Evolutionary conservation across 2,329 filamentous ascomycete species (phyloP), one percentile per base, ranked within the genome.

Genomic region (Raffaelea deltoideospora): DNA sequence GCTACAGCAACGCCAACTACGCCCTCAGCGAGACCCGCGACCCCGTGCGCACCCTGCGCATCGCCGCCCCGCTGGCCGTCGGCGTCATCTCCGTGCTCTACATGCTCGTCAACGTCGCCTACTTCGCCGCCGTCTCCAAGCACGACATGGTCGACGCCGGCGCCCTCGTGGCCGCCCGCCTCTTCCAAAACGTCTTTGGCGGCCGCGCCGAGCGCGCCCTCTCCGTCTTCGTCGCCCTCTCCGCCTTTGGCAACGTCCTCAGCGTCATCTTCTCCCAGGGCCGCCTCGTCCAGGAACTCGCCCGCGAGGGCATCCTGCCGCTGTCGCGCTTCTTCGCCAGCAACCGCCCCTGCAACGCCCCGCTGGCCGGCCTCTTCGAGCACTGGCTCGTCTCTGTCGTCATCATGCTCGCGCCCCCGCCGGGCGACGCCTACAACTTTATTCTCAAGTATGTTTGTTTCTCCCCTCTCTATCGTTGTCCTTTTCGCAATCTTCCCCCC

Each of bases 1-100:
- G 76, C 19, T 78, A 76, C 60, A 70, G 64, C 57, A 79, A 79
- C 51, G 75, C 73, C 50, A 79, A 79, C 56, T 77, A 79, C 48
- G 72, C 65, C 32, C 59, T 76, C 23, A 69, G 65, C 48, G 77
- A 82, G 58, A 77, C 73, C 33, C 72, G 66, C 50, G 70, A 79
- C 53, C 76, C 76, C 0, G 66, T 75, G 5, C 63, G 63, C 19
- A 81, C 76, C 0, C 63, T 81, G 40, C 76, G 72, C 53, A 66
- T 73, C 33, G 75, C 76, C n/a, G 74, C 71, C 1, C 70, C 76
- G 2, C 48, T 73, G 9, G 76, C 72, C 33, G 61, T 81, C 21
- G 60, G 58, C 29, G 60, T 66, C 19, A 68, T 77, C 26, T 68
- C 70, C 0, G 46, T 76, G 21, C 56, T 79, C 1, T 81, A 80